A percentile compares a stretch with the other conserved stretches of the same genome.
Evolutionary conservation across 2,329 filamentous ascomycete species (phyloP).

Genomic region (Didymella segeticola): DNA sequence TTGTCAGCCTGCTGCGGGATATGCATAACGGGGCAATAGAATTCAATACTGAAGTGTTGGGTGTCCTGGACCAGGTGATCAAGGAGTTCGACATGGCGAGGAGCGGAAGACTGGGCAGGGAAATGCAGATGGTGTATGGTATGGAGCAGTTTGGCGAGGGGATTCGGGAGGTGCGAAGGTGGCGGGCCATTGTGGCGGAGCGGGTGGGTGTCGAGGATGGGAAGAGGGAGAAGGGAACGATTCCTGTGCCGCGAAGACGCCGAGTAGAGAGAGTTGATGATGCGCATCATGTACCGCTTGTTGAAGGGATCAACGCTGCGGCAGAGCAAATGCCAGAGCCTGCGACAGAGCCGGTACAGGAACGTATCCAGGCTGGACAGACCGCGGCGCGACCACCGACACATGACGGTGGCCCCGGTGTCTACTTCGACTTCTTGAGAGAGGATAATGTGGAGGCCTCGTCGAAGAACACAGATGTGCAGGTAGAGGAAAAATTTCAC

Average conservation of each 20-base stretch:
- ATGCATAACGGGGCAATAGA: constrained; percentile 70
- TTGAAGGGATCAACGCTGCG: neutral
- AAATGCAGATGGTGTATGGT: constrained; percentile 38
- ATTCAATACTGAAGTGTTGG: constrained; percentile 59
- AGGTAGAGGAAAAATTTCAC: neutral
- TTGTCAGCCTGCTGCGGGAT: constrained; percentile 66
- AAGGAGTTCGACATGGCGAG: constrained; percentile 30
- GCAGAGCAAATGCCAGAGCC: neutral
- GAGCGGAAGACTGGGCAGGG: constrained; percentile 35
- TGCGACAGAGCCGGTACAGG: neutral
- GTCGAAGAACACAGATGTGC: neutral
- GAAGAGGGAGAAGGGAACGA: constrained; percentile 7
- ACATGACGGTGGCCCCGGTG: neutral
- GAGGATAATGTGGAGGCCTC: neutral
- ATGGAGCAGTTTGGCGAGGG: constrained; percentile 47
- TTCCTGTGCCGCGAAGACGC: constrained; percentile 4
- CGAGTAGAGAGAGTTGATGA: neutral
- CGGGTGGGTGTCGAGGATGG: constrained; percentile 32
- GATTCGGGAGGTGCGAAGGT: constrained; percentile 37
- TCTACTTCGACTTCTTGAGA: neutral
- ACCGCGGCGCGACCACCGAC: neutral
- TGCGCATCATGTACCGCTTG: constrained; percentile 6
- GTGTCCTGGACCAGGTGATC: constrained; percentile 47
- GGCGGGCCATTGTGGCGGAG: constrained; percentile 44
- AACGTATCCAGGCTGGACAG: neutral